Evolutionary conservation across 495 filamentous ascomycete genomes (phyloP), one percentile per base, ranked within the genome.

Genomic region (Aspergillus biplanus): DNA sequence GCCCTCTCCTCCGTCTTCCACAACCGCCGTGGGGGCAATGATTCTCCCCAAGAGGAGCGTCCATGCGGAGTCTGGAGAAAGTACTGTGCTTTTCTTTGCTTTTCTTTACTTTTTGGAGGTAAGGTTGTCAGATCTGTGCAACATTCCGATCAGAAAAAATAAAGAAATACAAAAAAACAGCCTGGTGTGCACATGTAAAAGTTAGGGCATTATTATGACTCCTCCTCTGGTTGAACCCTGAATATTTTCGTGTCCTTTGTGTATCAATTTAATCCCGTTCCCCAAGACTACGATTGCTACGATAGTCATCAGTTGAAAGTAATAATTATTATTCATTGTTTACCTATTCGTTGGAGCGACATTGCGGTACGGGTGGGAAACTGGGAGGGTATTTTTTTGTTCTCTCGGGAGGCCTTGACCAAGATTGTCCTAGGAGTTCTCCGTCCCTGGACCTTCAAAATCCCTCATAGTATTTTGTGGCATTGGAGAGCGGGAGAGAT

Each of bases 381-480:
- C n/a, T 2, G 39, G 39, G 39, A 4, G 39, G n/a, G 5, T 44
- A 39, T 56, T 34, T 2, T 56, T 37, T 56, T 56, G n/a, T 34
- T 31, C 21, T 31, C 31, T 34, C 33, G 53, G 35, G 31, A 56
- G 33, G 33, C 16, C 53, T 56, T 34, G 16, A 27, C 47, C 47
- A 50, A 50, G 47, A 21, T 4, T 50, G 47, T 50, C 47, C 47
- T 61, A 49, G 58, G 52, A 50, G 15, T 52, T 61, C 50, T 49
- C 34, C 48, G 27, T 49, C 31, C 48, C 53, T 46, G 48, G 55
- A 47, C 65, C 52, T 63, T 47, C 49, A 62, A 66, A 65, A 67
- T 67, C 60, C 65, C 65, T 67, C 65, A 67, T 67, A 67, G 61
- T 66, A 44, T 61, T 61, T 53, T 32, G 37, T 47, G 49, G 46